Conservation (phyloP, 2,329 filamentous ascomycete species). For the Penicillium polonicum region DNA sequence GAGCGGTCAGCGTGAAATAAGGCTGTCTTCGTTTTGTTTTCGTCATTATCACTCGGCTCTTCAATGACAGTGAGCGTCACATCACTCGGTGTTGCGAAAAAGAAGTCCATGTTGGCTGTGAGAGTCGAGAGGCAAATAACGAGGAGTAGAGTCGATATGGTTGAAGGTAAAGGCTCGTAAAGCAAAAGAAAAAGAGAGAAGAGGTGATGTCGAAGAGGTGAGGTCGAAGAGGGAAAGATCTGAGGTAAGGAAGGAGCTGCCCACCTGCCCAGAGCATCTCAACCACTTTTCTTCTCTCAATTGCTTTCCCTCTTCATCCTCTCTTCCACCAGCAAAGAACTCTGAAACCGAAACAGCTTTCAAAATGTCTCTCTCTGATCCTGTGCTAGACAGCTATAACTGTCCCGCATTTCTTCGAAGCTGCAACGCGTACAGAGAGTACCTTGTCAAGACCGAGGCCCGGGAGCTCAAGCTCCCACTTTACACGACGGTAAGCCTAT, state of each 20-base stretch:
- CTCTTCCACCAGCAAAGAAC: no score
- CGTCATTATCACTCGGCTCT: background rate
- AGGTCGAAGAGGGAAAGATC: background rate
- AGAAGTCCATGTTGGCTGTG: background rate
- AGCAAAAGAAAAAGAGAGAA: background rate
- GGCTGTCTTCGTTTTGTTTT: background rate
- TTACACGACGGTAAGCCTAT: background rate
- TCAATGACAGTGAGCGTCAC: background rate
- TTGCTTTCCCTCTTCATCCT: background rate
- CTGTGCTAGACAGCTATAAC: background rate
- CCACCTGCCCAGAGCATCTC: background rate
- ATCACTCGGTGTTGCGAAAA: background rate
- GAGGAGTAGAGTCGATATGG: background rate
- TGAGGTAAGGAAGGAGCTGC: background rate
- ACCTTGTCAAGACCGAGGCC: background rate
- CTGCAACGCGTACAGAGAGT: background rate
- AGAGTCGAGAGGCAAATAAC: background rate
- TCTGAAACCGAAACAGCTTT: no score
- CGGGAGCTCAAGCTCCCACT: background rate
- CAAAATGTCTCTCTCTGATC: background rate
- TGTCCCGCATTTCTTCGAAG: background rate
- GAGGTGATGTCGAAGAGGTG: background rate
- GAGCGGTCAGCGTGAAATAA: background rate
- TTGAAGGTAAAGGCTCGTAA: no score
- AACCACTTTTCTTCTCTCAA: background rate